Evolutionary conservation across 202 grass and related monocot species (phyloP).

Genomic region (Brachypodium distachyon): DNA sequence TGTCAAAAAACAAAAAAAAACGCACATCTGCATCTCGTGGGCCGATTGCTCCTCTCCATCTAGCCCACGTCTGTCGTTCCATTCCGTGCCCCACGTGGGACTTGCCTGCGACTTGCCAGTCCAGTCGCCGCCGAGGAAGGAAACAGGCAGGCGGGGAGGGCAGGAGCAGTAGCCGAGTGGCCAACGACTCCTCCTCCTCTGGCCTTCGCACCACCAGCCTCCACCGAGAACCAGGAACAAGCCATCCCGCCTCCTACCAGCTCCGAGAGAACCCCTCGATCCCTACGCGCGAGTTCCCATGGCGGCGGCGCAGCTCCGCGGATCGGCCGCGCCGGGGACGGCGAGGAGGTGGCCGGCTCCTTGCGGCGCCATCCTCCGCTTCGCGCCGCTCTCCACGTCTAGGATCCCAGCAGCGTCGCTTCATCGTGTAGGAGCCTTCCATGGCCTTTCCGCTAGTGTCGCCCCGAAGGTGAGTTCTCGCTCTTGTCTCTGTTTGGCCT

Average conservation of each 20-base stretch:
- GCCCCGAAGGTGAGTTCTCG: slow-evolving; percentile 2
- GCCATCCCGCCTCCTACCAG: background rate
- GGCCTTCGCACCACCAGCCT: background rate
- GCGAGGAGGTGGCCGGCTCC: slow-evolving; percentile 7
- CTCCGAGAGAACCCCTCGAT: background rate
- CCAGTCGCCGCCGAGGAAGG: slow-evolving; percentile 7
- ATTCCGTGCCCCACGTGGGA: background rate
- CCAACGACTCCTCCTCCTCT: background rate
- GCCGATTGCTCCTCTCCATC: too few relatives aligned
- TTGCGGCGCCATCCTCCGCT: slow-evolving; percentile 4
- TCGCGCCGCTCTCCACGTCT: background rate
- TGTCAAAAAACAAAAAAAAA: too few relatives aligned
- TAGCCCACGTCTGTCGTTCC: background rate
- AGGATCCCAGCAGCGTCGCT: background rate
- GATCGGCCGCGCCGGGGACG: background rate
- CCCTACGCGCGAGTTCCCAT: background rate
- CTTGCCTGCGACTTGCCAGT: background rate
- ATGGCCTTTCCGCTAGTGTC: background rate
- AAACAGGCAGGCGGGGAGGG: background rate
- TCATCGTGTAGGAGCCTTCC: background rate
- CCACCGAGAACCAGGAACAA: background rate
- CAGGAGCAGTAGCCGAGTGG: background rate
- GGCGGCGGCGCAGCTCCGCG: slow-evolving; percentile 20
- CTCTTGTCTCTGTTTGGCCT: background rate
- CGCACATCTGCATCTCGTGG: too few relatives aligned